Conservation (phyloP, 352 stramenopile genomes). For the Phytophthora litchii region DNA sequence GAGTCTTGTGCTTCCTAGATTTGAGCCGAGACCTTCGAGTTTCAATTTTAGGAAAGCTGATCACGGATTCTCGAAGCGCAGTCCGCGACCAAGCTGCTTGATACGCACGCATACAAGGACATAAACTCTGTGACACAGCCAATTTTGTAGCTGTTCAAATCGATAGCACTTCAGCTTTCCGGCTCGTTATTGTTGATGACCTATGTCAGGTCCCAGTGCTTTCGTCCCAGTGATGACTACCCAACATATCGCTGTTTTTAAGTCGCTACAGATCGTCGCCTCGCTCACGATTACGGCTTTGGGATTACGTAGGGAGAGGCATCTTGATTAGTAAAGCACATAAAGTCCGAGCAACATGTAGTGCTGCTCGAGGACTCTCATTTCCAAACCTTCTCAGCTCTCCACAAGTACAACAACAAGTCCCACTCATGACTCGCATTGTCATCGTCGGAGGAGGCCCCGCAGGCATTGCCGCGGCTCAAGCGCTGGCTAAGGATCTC, state of each 20-base stretch:
- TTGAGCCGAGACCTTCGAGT: no score
- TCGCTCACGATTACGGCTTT: constrained; percentile 7
- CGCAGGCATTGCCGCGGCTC: not conserved
- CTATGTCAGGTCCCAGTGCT: no score
- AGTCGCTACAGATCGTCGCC: constrained; percentile 1
- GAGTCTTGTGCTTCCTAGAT: no score
- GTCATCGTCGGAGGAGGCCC: constrained; percentile 5
- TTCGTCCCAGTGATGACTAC: not conserved
- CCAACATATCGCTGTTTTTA: not conserved
- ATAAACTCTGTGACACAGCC: no score
- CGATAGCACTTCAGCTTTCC: no score
- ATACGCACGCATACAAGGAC: no score
- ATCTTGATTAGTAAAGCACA: constrained; percentile 5
- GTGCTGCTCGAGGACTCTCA: not conserved
- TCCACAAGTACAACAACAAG: not conserved
- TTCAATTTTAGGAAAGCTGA: no score
- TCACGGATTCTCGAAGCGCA: no score
- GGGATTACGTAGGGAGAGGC: not conserved
- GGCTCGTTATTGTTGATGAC: no score
- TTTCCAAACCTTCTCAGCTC: not conserved
- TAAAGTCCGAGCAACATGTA: no score
- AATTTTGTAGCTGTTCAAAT: no score
- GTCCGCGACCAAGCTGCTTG: no score
- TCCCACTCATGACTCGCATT: not conserved
- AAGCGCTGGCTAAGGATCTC: constrained; percentile 16